Percentiles rank a stretch among this genome's conserved stretches.
phyloP scores from a whole-genome alignment of 371 early-diverging fungal species.

The Syncephalastrum contaminatum region DNA sequence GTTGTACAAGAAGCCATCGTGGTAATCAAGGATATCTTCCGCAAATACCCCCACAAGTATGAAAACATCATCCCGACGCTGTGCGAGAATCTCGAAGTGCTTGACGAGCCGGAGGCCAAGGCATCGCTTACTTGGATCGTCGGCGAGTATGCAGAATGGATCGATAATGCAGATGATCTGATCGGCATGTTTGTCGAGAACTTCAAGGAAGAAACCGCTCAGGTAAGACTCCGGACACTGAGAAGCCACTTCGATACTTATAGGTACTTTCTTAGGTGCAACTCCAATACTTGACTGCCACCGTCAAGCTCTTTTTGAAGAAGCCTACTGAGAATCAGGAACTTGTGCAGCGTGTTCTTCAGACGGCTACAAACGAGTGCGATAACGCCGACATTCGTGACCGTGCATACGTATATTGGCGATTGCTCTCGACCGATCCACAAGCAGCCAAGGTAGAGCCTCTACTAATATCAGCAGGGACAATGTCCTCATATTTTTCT shows the following conservation, averaged over 20 bases:
- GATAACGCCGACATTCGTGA: conserved; percentile 97
- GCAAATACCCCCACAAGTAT: conserved; percentile 93
- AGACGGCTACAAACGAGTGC: conserved; percentile 85
- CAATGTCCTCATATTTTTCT: conserved; percentile 1
- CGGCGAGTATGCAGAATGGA: conserved; percentile 93
- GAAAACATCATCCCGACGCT: conserved; percentile 84
- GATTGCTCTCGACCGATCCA: conserved; percentile 91
- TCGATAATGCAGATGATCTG: conserved; percentile 86
- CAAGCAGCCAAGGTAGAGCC: conserved; percentile 66
- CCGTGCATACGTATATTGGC: conserved; percentile 96
- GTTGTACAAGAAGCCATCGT: conserved; percentile 94
- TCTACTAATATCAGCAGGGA: not conserved
- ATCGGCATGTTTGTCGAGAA: conserved; percentile 82
- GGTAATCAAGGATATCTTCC: conserved; percentile 93
- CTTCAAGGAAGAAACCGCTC: conserved; percentile 64
- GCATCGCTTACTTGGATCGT: conserved; percentile 97
- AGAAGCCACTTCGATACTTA: not conserved
- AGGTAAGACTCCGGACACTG: conserved; percentile 36
- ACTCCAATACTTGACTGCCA: conserved; percentile 82
- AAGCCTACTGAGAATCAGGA: conserved; percentile 87
- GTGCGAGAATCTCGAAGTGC: conserved; percentile 84
- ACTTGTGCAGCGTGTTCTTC: conserved; percentile 83
- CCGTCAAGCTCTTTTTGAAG: conserved; percentile 90
- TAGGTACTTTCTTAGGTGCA: conserved; percentile 59
- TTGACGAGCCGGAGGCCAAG: conserved; percentile 95